Evolutionary conservation across 495 filamentous ascomycete genomes (phyloP), one percentile per base, ranked within the genome.

Genomic region (Astrothelium macrocarpum): DNA sequence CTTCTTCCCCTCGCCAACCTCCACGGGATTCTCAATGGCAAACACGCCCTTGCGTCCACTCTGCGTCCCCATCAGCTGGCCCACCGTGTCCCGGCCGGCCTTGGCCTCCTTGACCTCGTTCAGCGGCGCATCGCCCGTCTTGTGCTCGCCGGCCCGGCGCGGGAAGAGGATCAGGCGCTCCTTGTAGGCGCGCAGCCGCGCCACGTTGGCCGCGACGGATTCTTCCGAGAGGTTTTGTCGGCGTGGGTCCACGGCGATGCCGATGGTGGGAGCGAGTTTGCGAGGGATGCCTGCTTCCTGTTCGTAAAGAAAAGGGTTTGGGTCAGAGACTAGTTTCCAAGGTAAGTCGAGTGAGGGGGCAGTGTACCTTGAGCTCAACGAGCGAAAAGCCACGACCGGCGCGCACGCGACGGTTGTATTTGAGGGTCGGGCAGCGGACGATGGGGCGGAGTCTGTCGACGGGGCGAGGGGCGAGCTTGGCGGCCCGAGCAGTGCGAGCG

Each of bases 371-470:
- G 74, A 98, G 82, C 86, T 98, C 94, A 78, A 85, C 83, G 63
- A 97, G 84, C 66, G 94, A 89, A 86, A 98, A 98, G 72, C 94
- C 94, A 82, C 95, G 90, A 74, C 94, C 94, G 71, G 90, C 87
- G 75, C 95, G 88, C 71, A 96, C 88, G 74, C 92, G 91, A 74
- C 94, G 92, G 88, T 98, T 98, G 84, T 97, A 97, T 85, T 94
- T 96, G 85, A 96, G 78, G 60, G 84, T 87, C 71, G 91, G 90
- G 86, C 90, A 97, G 77, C 90, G 89, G 67, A 97, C 92, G 78
- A 98, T 81, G 67, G 94, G 94, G 72, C 93, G 86, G 70, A 98
- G 85, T 82, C 90, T 92, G 85, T 98, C 94, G 77, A 96, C 90
- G 67, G 94, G 94, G 73, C 93, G 90, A 73, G 94, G 95, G 72